Percentiles rank a stretch among this genome's conserved stretches.
phyloP scores from a whole-genome alignment of 495 filamentous ascomycete genomes.

The Neurospora sp. region DNA sequence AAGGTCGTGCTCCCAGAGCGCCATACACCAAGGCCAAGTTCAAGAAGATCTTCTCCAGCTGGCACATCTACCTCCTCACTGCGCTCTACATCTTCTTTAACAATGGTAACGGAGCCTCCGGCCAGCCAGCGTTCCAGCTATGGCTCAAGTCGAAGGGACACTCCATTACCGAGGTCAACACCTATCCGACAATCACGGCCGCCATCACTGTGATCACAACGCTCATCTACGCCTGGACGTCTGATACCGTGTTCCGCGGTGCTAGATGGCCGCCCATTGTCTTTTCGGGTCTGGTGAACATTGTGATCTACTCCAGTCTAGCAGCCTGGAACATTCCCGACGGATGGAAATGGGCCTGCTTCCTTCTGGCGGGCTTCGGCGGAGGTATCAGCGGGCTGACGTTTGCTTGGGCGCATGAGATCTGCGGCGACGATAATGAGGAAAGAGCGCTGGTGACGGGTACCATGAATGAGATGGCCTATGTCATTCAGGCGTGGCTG shows the following conservation, averaged over 20 bases:
- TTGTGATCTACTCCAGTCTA: conserved; percentile 30
- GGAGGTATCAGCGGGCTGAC: conserved; percentile 26
- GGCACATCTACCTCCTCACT: conserved; percentile 32
- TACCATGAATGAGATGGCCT: conserved; percentile 35
- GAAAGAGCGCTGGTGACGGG: conserved; percentile 44
- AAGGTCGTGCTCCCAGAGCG: conserved; percentile 30
- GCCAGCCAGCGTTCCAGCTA: conserved; percentile 26
- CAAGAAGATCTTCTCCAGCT: conserved; percentile 30
- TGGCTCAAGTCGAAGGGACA: conserved; percentile 30
- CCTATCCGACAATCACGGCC: conserved; percentile 35
- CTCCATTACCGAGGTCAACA: conserved; percentile 28
- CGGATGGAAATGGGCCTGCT: conserved; percentile 38
- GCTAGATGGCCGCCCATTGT: conserved; percentile 44
- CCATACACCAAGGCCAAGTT: conserved; percentile 30
- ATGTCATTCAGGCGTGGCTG: conserved; percentile 33
- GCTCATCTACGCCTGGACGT: conserved; percentile 30
- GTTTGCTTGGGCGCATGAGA: conserved; percentile 45
- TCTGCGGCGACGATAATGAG: conserved; percentile 40
- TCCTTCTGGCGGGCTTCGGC: conserved; percentile 36
- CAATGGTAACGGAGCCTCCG: conserved; percentile 18
- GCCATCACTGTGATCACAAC: conserved; percentile 35
- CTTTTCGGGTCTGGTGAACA: conserved; percentile 30
- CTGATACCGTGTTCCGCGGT: conserved; percentile 43
- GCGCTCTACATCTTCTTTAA: conserved; percentile 32
- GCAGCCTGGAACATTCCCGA: conserved; percentile 33